A percentile compares a stretch with the other conserved stretches of the same genome.
These are phyloP conservation scores for Chrysochromulina tobinii DNA, from an alignment of 78 protist species.

Conservation along the genomic window DNA sequence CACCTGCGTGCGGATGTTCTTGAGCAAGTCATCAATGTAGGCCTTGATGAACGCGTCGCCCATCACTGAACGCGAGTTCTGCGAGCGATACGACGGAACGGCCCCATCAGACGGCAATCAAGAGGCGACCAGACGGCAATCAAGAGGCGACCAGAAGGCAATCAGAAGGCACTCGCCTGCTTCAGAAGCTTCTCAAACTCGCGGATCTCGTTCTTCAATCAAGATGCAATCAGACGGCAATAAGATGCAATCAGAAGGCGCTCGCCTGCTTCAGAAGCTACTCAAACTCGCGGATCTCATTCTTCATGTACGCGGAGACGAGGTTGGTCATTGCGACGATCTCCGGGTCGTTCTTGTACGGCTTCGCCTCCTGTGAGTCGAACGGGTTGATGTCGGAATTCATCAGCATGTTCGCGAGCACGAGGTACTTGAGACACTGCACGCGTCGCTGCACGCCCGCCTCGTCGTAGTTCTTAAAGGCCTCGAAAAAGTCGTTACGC, in stretches of 20 bases:
- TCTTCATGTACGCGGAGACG: slow-evolving; percentile 38
- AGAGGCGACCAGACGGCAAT: too few species aligned
- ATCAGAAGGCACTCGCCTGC: too few species aligned
- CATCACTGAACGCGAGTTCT: slow-evolving; percentile 56
- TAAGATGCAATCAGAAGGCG: too few species aligned
- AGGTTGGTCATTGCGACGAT: slow-evolving; percentile 90
- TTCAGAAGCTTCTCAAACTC: slow-evolving; percentile 84
- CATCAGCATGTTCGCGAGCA: slow-evolving; percentile 91
- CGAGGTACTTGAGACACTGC: slow-evolving; percentile 83
- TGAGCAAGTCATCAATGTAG: slow-evolving; percentile 82
- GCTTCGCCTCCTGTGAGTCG: slow-evolving; percentile 89
- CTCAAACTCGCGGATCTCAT: slow-evolving; percentile 86
- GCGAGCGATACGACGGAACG: too few species aligned
- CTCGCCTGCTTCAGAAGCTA: slow-evolving; percentile 60
- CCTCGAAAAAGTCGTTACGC: slow-evolving; percentile 91
- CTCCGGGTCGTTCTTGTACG: slow-evolving; percentile 93
- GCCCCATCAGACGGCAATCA: too few species aligned
- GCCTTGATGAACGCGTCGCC: slow-evolving; percentile 86
- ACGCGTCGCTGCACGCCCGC: slow-evolving; percentile 82
- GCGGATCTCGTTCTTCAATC: slow-evolving; percentile 67
- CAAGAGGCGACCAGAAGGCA: too few species aligned
- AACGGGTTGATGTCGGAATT: slow-evolving; percentile 87
- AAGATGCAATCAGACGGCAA: too few species aligned
- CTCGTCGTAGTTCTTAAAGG: slow-evolving; percentile 96
- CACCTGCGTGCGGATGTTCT: slow-evolving; percentile 71